These are phyloP conservation scores for Herpetomonas samuelpessoai DNA, from an alignment of 208 protist species.

Conservation along the genomic window DNA sequence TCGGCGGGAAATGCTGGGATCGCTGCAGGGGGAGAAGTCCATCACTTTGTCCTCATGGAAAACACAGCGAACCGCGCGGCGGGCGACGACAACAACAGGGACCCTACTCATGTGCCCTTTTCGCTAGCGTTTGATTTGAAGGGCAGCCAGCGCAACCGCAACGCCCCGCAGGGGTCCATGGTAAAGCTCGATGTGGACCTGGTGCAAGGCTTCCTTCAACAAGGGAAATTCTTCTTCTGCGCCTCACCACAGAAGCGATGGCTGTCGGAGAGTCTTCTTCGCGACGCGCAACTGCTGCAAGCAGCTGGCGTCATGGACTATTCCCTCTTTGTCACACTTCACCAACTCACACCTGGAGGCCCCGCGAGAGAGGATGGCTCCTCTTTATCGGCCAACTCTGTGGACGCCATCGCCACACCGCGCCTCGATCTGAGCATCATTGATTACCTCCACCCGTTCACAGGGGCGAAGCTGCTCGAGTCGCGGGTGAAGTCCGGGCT, in stretches of 20 bases:
- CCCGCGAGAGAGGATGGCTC: neutral
- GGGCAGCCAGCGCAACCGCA: conserved; percentile 82
- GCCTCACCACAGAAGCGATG: conserved; percentile 30
- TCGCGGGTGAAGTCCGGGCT: conserved; percentile 82
- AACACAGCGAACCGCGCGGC: conserved; percentile 51
- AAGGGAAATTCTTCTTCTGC: conserved; percentile 69
- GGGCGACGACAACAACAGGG: too few relatives aligned
- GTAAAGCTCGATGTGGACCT: conserved; percentile 80
- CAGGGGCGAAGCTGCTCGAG: conserved; percentile 69
- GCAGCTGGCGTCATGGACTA: conserved; percentile 78
- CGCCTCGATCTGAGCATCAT: conserved; percentile 55
- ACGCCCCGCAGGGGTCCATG: conserved; percentile 33
- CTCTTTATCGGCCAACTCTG: neutral
- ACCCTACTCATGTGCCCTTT: too few relatives aligned
- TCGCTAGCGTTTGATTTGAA: conserved; percentile 86
- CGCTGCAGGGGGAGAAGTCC: too few relatives aligned
- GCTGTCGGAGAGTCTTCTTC: conserved; percentile 49
- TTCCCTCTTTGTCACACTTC: conserved; percentile 56
- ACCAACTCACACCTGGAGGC: conserved; percentile 1
- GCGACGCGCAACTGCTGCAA: conserved; percentile 57
- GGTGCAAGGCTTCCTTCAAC: conserved; percentile 26
- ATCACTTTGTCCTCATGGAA: conserved; percentile 70
- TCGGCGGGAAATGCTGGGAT: too few relatives aligned
- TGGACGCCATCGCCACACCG: neutral
- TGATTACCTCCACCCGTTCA: conserved; percentile 86